phyloP scores from a whole-genome alignment of 345 rosid genomes.

The Populus davidiana region DNA sequence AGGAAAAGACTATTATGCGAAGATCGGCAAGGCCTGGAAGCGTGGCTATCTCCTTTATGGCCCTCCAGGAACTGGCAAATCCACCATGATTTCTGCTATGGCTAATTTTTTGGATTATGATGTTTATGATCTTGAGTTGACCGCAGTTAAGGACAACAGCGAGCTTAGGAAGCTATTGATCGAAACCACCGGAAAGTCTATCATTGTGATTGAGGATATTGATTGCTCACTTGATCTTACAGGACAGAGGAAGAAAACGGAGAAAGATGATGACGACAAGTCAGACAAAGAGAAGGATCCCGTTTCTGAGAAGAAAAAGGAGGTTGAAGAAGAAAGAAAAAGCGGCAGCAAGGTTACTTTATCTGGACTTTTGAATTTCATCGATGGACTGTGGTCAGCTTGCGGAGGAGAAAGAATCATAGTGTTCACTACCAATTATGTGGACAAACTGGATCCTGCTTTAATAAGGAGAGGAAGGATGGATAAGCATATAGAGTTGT shows the following conservation, averaged over 20 bases:
- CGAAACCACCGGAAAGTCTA: neutral
- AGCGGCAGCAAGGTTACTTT: constrained; percentile 2
- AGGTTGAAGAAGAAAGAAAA: neutral
- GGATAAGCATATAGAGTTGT: constrained; percentile 15
- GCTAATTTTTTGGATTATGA: constrained; percentile 48
- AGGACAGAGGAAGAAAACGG: constrained; percentile 10
- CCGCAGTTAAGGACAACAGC: constrained; percentile 11
- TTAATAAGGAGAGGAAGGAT: constrained; percentile 17
- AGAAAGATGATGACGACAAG: neutral
- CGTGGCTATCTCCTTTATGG: constrained; percentile 70
- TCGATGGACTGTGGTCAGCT: constrained; percentile 20
- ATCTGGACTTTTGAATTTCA: constrained; percentile 13
- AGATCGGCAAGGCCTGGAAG: constrained; percentile 67
- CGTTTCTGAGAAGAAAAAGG: neutral
- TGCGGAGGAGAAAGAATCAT: constrained; percentile 17
- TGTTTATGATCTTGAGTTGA: constrained; percentile 20
- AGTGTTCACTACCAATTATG: constrained; percentile 21
- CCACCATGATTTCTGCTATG: constrained; percentile 74
- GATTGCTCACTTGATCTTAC: constrained; percentile 20
- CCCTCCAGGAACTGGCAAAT: constrained; percentile 76
- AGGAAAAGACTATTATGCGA: constrained; percentile 58
- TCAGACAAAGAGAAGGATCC: constrained; percentile 3
- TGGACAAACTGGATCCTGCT: constrained; percentile 22
- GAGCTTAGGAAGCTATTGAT: constrained; percentile 15
- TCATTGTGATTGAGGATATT: constrained; percentile 15